A percentile compares a stretch with the other conserved stretches of the same genome.
phyloP scores from a whole-genome alignment of 1,139 yeast species.

The Diutina mesorugosa region DNA sequence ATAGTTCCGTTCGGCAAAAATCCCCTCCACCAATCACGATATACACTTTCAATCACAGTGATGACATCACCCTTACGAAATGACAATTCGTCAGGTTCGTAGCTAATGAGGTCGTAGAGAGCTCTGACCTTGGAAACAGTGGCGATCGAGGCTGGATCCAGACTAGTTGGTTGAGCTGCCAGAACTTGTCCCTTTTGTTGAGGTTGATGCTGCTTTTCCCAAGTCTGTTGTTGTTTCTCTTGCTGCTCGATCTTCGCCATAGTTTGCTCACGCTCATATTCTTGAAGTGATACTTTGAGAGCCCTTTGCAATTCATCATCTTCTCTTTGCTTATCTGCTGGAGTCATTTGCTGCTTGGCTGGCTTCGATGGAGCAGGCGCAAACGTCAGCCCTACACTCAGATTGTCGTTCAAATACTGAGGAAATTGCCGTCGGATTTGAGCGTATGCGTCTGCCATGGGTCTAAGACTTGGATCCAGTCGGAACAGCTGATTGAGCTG shows the following conservation, averaged over 20 bases:
- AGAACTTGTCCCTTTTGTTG: neutral
- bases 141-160: neutral
- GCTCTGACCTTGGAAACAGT: conserved; percentile 60
- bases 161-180: neutral
- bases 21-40: conserved; percentile 96
- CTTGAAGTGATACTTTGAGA: conserved; percentile 64
- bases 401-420: conserved; percentile 20
- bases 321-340: conserved; percentile 40
- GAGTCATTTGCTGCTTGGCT: conserved; percentile 38
- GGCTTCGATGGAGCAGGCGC: conserved; percentile 41
- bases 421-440: conserved; percentile 28
- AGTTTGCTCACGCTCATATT: conserved; percentile 33
- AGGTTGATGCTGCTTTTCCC: neutral
- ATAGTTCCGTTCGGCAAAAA: conserved; percentile 57
- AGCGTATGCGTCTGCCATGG: conserved; percentile 52
- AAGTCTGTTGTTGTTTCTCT: neutral
- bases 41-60: conserved; percentile 76
- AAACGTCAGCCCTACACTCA: neutral
- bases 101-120: conserved; percentile 63
- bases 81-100: conserved; percentile 59
- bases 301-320: conserved; percentile 77
- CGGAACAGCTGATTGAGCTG: conserved; percentile 50
- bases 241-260: conserved; percentile 8
- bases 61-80: conserved; percentile 68
- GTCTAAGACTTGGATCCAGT: conserved; percentile 61